Evolutionary conservation across 2,329 filamentous ascomycete genomes (phyloP), one percentile per base, ranked within the genome.

Genomic region (Monosporascus sp.): DNA sequence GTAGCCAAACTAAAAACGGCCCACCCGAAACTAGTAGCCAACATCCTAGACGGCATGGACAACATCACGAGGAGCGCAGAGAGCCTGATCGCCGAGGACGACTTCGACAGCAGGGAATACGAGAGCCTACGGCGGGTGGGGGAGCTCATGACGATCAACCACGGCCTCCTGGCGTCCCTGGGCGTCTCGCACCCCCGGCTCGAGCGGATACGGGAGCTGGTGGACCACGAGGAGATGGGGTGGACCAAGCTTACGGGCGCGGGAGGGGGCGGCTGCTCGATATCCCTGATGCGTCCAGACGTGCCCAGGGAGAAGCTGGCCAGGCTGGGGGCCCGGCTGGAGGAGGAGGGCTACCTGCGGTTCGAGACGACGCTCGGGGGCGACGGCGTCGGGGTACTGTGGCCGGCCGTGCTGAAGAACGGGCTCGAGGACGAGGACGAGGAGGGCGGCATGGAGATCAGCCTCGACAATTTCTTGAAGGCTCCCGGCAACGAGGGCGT

Each of bases 211-310:
- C 85, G 94, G 57, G 93, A 96, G 72, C 77, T 99, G 26, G 88
- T 96, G 48, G 93, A 99, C 61, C 85, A 94, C 62, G 83, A 91
- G 53, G 88, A 87, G 41, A 88, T 97, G 52, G 94, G 94, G 31
- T 99, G 92, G 92, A 97, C 94, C 14, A 99, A 99, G 70, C 80
- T 99, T 53, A 99, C 94, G 0, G 94, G 94, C 37, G 94, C 94
- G 1, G 94, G 94, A 22, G 95, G 94, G 14, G 95, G 94, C 53
- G 94, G 94, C 3, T 97, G 95, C 71, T 93, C 92, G 3, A 97
- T 99, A 61, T 95, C 93, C 0, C 76, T 99, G 4, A 77, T 99
- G 48, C 88, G 87, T 59, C 88, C 89, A 0, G 82, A 82, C 31
- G 76, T 81, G 1, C 67, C 81, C 7, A 63, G 68, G 17, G 74